Percentiles rank a stretch among this genome's conserved stretches.
phyloP scores from a whole-genome alignment of 768 basidiomycete genomes.

The Leccinum boreale region DNA sequence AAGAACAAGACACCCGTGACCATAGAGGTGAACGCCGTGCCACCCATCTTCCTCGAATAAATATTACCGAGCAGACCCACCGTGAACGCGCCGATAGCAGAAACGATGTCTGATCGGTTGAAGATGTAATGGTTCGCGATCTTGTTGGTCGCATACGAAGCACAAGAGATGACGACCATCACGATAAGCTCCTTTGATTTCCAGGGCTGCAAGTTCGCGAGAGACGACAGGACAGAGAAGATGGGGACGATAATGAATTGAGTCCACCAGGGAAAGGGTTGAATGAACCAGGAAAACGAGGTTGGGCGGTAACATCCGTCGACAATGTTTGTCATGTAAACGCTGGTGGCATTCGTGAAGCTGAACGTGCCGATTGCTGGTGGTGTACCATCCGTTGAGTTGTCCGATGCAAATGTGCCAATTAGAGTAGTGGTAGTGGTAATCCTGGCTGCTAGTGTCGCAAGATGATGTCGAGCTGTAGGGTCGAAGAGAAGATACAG shows the following conservation, averaged over 20 bases:
- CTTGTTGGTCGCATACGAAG: conserved; percentile 75
- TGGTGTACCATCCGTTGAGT: conserved; percentile 38
- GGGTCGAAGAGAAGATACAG: conserved; percentile 72
- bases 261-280: conserved; percentile 77
- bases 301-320: conserved; percentile 71
- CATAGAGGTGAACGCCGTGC: conserved; percentile 89
- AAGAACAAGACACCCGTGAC: conserved; percentile 85
- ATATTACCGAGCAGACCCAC: conserved; percentile 76
- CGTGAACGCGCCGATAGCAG: conserved; percentile 81
- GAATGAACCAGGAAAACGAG: conserved; percentile 72
- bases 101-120: conserved; percentile 79
- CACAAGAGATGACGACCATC: conserved; percentile 84
- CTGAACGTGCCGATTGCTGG: conserved; percentile 62
- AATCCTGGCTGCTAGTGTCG: conserved; percentile 50
- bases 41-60: conserved; percentile 78
- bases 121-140: conserved; percentile 83
- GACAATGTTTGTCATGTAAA: conserved; percentile 45
- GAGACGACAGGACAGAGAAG: conserved; percentile 68
- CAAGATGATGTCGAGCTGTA: conserved; percentile 48
- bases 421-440: conserved; percentile 49
- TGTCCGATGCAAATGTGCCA: conserved; percentile 68
- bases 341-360: conserved; percentile 53
- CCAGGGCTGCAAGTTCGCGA: conserved; percentile 77
- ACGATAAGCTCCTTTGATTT: conserved; percentile 68
- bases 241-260: conserved; percentile 72